phyloP scores from a whole-genome alignment of 2,329 filamentous ascomycete genomes.

The Cladosporium sphaerospermum region DNA sequence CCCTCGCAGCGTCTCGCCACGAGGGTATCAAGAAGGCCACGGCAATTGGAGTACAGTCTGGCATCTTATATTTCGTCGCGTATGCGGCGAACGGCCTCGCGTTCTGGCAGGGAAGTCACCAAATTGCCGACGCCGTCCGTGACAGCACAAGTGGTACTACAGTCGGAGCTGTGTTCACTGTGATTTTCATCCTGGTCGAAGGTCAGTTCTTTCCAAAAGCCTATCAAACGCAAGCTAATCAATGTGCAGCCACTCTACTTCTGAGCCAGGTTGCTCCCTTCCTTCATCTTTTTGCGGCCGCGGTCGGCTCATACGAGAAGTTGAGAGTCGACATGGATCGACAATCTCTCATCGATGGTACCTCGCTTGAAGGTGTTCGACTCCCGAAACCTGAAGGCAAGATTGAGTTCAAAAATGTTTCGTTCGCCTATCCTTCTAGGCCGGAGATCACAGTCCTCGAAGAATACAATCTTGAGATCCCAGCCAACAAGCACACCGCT shows the following conservation, averaged over 20 bases:
- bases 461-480: constrained; percentile 58
- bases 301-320: constrained; percentile 51
- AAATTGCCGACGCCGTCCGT: constrained; percentile 42
- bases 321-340: constrained; percentile 54
- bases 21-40: constrained; percentile 54
- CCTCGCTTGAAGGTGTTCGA: constrained; percentile 25
- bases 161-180: constrained; percentile 47
- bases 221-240: constrained; percentile 41
- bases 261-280: constrained; percentile 42
- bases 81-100: constrained; percentile 62
- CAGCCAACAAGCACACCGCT: constrained; percentile 60
- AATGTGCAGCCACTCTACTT: constrained; percentile 51
- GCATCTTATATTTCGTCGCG: constrained; percentile 60
- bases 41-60: constrained; percentile 52
- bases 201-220: neutral
- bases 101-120: constrained; percentile 60
- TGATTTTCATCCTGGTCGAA: constrained; percentile 51
- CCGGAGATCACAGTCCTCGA: constrained; percentile 51
- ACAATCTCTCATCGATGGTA: constrained; percentile 34
- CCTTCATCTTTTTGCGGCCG: constrained; percentile 45
- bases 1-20: constrained; percentile 45
- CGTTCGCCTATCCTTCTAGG: constrained; percentile 65
- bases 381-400: constrained; percentile 34
- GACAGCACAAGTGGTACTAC: constrained; percentile 20
- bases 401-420: constrained; percentile 56